Evolutionary conservation across 139 green algal species (phyloP).

Genomic region (Chlorella sp.): DNA sequence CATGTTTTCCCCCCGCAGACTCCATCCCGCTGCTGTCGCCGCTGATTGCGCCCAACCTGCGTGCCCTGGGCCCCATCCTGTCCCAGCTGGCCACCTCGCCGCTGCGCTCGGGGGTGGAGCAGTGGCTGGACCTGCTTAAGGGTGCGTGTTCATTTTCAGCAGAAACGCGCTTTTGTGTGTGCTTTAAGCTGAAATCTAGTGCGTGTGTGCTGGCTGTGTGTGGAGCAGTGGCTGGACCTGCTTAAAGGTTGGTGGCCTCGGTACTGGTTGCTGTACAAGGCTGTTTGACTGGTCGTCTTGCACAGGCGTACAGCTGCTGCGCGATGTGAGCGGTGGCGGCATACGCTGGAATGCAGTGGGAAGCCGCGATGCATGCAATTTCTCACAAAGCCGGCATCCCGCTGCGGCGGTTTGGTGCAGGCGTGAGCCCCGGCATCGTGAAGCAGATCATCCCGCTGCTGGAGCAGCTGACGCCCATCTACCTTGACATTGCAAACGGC

Average conservation of each 20-base stretch:
- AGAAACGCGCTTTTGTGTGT: neutral
- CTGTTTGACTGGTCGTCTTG: no score
- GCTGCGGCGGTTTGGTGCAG: neutral
- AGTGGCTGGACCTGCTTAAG: slow-evolving; percentile 48
- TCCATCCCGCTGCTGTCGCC: slow-evolving; percentile 84
- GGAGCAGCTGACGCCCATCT: slow-evolving; percentile 90
- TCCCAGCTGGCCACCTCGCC: slow-evolving; percentile 75
- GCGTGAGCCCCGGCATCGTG: slow-evolving; percentile 13
- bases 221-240: slow-evolving; percentile 54
- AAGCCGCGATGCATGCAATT: no score
- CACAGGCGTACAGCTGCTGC: no score
- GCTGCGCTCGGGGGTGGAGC: slow-evolving; percentile 61
- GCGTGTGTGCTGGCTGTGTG: no score
- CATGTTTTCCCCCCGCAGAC: slow-evolving; percentile 18
- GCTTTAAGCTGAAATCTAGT: no score
- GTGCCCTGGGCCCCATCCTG: slow-evolving; percentile 78
- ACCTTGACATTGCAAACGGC: slow-evolving; percentile 81
- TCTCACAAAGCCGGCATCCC: no score
- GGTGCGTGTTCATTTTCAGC: slow-evolving; percentile 5
- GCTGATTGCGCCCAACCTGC: slow-evolving; percentile 77
- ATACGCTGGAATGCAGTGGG: no score
- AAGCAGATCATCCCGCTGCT: slow-evolving; percentile 84
- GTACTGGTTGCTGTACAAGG: no score
- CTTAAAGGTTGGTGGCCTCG: no score
- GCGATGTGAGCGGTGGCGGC: no score